Base-by-base conservation (phyloP, 2,329 filamentous ascomycete genomes). In the Aspergillus pseudotamarii region DNA sequence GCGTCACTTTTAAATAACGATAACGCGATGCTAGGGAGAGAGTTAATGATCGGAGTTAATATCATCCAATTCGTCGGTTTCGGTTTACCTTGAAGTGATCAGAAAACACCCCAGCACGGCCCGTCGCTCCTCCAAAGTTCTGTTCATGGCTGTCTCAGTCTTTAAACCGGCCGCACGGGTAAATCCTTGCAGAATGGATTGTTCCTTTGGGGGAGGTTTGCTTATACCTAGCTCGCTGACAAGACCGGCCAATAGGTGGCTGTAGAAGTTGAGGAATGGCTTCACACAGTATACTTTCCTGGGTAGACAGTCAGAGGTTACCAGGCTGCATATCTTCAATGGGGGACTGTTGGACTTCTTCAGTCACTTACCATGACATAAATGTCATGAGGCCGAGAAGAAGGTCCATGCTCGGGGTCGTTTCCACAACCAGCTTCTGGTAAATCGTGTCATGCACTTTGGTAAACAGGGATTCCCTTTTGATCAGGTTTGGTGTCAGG, bases 101-200 rank as follows among this genome's bases (percentile, higher is more conserved):
- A 77, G 77, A 73, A 82, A 87, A 16, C 82, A 78, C 1, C 81
- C 80, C 9, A 88, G 69, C 0, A 84, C 73, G 2, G 82, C 81
- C 60, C 86, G 78, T 6, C 81, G 77, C 62, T 85, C 83, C 64
- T 86, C 84, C 64, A 81, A 78, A 0, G 83, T 83, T 32, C 65
- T 64, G 43, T 30, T 21, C 9, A 10, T 43, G 1, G 38, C 38
- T 0, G 8, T 0, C 6, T 43, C 38, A 4, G 38, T 43, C n/a
- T 43, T 43, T 4, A 43, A 6, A 43, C 38, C 38, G 2, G n/a
- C 38, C 0, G n/a, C 38, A 8, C 38, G 19, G 10, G n/a, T 19
- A 11, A 21, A 21, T 10, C 38, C 16, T n/a, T 43, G 16, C 19
- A 43, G 14, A 6, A 43, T 11, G 3, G 38, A 1, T n/a, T 43